Base-by-base conservation (phyloP, 495 filamentous ascomycete species). In the Jackrogersella minutella region DNA sequence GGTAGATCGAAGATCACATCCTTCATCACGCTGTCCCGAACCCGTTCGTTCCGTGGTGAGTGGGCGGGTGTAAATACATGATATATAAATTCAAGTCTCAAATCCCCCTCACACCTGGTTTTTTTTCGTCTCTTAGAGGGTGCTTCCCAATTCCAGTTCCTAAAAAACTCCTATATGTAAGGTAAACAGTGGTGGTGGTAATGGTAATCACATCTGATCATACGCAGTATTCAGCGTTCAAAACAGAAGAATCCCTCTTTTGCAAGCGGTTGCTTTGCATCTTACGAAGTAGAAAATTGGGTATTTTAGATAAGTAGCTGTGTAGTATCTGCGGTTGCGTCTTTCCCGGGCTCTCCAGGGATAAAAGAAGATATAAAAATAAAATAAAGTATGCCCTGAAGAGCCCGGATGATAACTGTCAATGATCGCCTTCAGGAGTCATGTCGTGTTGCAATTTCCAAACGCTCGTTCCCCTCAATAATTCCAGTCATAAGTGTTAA, bases 371-470 rank as follows among this genome's bases (percentile, higher is more conserved):
- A n/a, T n/a, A n/a, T n/a, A n/a, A n/a, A n/a, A n/a, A n/a, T n/a
- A n/a, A n/a, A n/a, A n/a, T n/a, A n/a, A 51, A 19, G 58, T 30
- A 44, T 14, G 30, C 46, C n/a, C 58, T 24, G 21, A 9, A 30
- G 16, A 46, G 24, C 28, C 14, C 2, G 22, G 43, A 16, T 43
- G 16, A 33, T 34, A 34, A 11, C 33, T 36, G 26, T 46, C 47
- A 26, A 31, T 50, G 37, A 49, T 59, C 37, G 37, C 41, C 28
- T 46, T 49, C 59, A 55, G 7, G 24, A 55, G 54, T 60, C 49
- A 46, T 68, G 47, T 59, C 55, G 50, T 64, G 21, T 64, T 60
- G 56, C 60, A 64, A 64, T 64, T 69, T 69, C 60, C 66, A 56
- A 61, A 59, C 60, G 60, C 51, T 68, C 59, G 54, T 36, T 56